Evolutionary conservation across 768 basidiomycete species (phyloP), one percentile per base, ranked within the genome.

Genomic region (Leucosporidium scottii): DNA sequence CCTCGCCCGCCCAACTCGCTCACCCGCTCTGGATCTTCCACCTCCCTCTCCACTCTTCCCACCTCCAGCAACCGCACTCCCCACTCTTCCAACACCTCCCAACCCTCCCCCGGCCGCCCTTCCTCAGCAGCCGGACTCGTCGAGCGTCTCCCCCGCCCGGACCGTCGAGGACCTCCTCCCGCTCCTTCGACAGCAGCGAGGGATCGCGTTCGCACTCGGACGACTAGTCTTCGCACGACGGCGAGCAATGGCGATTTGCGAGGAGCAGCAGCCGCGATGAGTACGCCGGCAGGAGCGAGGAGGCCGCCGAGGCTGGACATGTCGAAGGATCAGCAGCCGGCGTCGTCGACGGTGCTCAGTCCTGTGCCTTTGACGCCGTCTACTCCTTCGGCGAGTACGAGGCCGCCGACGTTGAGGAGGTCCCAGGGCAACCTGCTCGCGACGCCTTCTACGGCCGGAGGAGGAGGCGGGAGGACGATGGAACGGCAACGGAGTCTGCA

Each of bases 131-230:
- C 50, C 9, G 50, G 25, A 1, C 21, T 23, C 13, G 50, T 51
- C 50, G 50, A 51, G 23, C 50, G 50, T 51, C 25, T 51, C 50
- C 50, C 50, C 1, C 50, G 23, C 15, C 60, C 48, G 28, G 58
- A 59, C n/a, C 58, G 58, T 2, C 48, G 48, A 28, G 66, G 67
- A 1, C 67, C 67, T 7, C 71, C 71, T 4, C 71, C 64, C 0
- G 71, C 71, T 1, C 71, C 71, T 5, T 62, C 59, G 5, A 58
- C 67, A 0, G 65, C 71, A 15, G 61, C 62, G 34, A 54, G 71
- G 12, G 67, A 66, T 27, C 59, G 67, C 0, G 31, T 61, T 13
- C 48, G 65, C 23, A 3, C 47, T 18, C 49, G 71, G 13, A 64
- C 71, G 25, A 31, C 56, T 3, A 64, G 49, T n/a, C 44, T 66